A percentile compares a stretch with the other conserved stretches of the same genome.
These are phyloP conservation scores for Eimeria sp. DNA, from an alignment of 169 alveolate species.

Conservation along the genomic window DNA sequence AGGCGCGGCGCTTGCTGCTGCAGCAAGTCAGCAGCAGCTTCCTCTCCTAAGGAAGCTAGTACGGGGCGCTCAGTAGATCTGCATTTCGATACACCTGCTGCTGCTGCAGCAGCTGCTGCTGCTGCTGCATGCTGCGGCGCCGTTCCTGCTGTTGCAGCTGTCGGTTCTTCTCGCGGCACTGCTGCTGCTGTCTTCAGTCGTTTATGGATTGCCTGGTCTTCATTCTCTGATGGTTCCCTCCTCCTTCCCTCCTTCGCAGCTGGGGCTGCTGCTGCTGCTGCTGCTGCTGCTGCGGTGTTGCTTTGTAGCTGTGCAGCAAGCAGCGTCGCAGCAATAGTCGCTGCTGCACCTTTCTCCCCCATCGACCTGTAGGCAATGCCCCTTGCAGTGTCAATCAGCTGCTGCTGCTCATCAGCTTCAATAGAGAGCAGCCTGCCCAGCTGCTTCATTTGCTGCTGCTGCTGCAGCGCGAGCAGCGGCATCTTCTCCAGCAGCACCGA, in stretches of 20 bases:
- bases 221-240: neutral
- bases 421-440: constrained; percentile 13
- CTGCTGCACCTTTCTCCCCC: constrained; percentile 30
- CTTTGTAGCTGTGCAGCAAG: constrained; percentile 49
- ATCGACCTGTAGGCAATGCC: constrained; percentile 24
- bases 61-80: constrained; percentile 6
- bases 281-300: neutral
- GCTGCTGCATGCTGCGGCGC: neutral
- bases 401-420: constrained; percentile 37
- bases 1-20: constrained; percentile 65
- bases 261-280: constrained; percentile 22
- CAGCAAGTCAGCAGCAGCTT: constrained; percentile 33
- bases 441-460: constrained; percentile 3
- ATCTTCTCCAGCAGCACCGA: constrained; percentile 21
- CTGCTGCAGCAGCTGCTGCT: constrained; percentile 39
- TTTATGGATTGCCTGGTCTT: neutral
- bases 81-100: neutral
- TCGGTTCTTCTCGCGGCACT: neutral
- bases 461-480: constrained; percentile 68
- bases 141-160: neutral
- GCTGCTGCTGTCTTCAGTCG: constrained; percentile 27
- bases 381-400: constrained; percentile 56
- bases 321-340: constrained; percentile 44
- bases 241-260: neutral
- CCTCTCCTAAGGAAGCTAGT: constrained; percentile 45